phyloP scores from a whole-genome alignment of 2,329 filamentous ascomycete genomes.

The Dothistroma septosporum region DNA sequence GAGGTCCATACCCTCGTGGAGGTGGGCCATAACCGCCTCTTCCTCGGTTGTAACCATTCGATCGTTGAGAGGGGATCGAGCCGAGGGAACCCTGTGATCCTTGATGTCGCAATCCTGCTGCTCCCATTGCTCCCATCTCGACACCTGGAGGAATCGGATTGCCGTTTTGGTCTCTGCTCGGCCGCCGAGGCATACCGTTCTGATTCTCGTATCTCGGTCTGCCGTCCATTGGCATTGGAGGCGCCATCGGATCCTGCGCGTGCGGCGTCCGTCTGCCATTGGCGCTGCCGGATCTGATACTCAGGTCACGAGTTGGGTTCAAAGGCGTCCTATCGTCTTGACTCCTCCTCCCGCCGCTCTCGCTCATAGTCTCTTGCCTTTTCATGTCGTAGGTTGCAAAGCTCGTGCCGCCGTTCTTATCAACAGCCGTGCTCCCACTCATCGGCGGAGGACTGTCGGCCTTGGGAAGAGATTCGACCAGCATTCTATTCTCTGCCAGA shows the following conservation, averaged over 20 bases:
- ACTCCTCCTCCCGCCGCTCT: constrained; percentile 36
- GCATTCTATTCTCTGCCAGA: constrained; percentile 42
- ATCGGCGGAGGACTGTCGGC: constrained; percentile 54
- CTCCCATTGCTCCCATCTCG: constrained; percentile 28
- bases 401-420: constrained; percentile 49
- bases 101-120: constrained; percentile 44
- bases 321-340: constrained; percentile 66
- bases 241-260: constrained; percentile 40
- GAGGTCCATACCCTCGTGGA: constrained; percentile 42
- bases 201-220: constrained; percentile 24
- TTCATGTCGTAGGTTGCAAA: constrained; percentile 63
- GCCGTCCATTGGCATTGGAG: constrained; percentile 35
- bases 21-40: constrained; percentile 34
- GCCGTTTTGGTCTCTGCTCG: constrained; percentile 60
- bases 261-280: constrained; percentile 34
- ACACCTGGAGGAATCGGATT: constrained; percentile 47
- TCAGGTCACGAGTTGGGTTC: constrained; percentile 58
- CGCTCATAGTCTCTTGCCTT: constrained; percentile 47
- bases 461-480: constrained; percentile 28
- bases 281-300: constrained; percentile 43
- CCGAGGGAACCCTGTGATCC: constrained; percentile 47
- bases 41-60: constrained; percentile 31
- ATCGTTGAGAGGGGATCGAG: constrained; percentile 27
- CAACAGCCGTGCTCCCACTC: constrained; percentile 53
- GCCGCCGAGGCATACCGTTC: constrained; percentile 35